These are phyloP conservation scores for Begonia masoniana DNA, from an alignment of 306 rosid species.

Conservation along the genomic window DNA sequence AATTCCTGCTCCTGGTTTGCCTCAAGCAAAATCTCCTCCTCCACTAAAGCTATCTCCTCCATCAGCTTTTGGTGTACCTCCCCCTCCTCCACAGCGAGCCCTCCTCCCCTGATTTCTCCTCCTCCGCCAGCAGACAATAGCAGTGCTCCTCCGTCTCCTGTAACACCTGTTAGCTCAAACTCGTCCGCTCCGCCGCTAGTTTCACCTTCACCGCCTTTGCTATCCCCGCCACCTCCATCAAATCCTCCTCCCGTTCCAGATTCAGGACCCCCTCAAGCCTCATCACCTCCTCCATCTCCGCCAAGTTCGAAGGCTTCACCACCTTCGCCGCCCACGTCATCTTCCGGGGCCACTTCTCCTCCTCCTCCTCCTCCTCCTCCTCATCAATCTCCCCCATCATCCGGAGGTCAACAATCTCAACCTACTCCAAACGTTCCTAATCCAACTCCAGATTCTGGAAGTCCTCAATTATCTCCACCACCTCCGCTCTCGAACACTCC, in stretches of 20 bases:
- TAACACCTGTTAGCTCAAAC: neutral
- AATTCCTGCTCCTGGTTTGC: slow-evolving; percentile 8
- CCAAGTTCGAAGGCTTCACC: neutral
- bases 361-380: slow-evolving; percentile 2
- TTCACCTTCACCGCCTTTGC: neutral
- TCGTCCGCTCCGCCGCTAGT: slow-evolving; percentile 5
- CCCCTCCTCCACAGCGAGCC: slow-evolving; percentile 12
- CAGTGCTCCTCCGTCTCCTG: neutral
- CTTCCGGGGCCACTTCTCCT: slow-evolving; percentile 4
- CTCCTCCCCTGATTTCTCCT: slow-evolving; percentile 3
- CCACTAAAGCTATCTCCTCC: neutral
- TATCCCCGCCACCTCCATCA: slow-evolving; percentile 9
- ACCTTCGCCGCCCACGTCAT: slow-evolving; percentile 21
- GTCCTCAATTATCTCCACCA: neutral
- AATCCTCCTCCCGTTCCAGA: too few relatives aligned
- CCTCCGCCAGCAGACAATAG: neutral
- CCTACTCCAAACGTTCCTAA: slow-evolving; percentile 9
- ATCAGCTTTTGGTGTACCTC: slow-evolving; percentile 1
- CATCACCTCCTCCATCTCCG: slow-evolving; percentile 11
- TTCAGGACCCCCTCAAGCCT: slow-evolving; percentile 4
- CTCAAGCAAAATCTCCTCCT: neutral
- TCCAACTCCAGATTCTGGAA: neutral
- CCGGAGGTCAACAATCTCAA: slow-evolving; percentile 7
- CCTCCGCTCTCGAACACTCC: neutral
- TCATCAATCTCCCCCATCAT: slow-evolving; percentile 1